Base-by-base conservation (phyloP, 257 asterid species). In the Solanum chiquidenum region DNA sequence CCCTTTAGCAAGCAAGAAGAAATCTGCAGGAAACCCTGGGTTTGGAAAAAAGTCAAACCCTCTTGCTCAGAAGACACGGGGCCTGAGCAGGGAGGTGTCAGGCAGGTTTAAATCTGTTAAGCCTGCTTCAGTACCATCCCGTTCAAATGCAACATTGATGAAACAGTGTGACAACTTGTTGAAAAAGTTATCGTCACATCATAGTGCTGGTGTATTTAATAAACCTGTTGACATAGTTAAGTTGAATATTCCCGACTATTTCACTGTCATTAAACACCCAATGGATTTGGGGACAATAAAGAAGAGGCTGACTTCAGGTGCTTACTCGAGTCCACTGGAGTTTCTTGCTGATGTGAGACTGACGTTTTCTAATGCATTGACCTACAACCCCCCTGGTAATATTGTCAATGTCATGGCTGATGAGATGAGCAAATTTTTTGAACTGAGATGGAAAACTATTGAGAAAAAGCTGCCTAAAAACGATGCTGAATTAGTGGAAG, bases 231-330 rank as follows among this genome's bases (percentile, higher is more conserved):
- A 97, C 86, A 86, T 86, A 42, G 98, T 95, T 77, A 79, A 90
- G 87, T 90, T 95, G 71, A 94, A 94, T 20, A 90, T 97, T 84
- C 98, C 98, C 0, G 98, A 95, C 91, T 97, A 97, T 89, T 92
- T 92, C 69, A 91, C 89, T 69, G 91, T 95, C 86, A 94, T 97
- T 44, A 95, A 97, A 91, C 92, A 90, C 38, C 99, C 98, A 52
- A 95, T 95, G 98, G 98, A 97, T 92, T 89, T 97, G 91, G 98
- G 99, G 52, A 94, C 98, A 35, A 85, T 95, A 88, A 94, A 92
- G 92, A 88, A 88, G 86, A 95, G 93, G 88, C 93, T 97, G 80
- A 90, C 87, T 79, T 93, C 94, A 44, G 95, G 90, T 33, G 87
- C 87, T 88, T 95, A 93, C 90, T 88, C 91, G 2, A 89, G 91